Evolutionary conservation across 441 rosid genomes (phyloP).

Genomic region (Erysimum pusillum): DNA sequence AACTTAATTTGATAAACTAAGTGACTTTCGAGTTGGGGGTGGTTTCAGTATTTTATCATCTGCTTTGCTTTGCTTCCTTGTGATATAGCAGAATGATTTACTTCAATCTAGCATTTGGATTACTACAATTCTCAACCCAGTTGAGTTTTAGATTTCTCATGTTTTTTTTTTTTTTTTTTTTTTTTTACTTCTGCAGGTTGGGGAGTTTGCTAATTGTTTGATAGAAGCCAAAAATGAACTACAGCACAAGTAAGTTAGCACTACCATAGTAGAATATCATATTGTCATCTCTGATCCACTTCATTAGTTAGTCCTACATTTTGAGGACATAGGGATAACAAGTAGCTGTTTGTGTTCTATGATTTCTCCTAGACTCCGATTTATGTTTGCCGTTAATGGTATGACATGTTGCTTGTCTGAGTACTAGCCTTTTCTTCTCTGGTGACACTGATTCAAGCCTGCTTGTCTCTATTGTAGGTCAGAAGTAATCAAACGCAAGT

Average conservation of each 20-base stretch:
- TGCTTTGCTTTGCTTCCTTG: constrained; percentile 3
- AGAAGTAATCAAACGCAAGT: constrained; percentile 76
- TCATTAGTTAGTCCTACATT: constrained; percentile 18
- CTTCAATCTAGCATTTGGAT: constrained; percentile 14
- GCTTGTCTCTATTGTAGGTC: constrained; percentile 53
- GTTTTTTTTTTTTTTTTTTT: neutral
- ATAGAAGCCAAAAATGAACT: constrained; percentile 78
- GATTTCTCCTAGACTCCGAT: neutral
- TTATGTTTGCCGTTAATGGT: constrained; percentile 3
- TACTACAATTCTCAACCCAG: neutral
- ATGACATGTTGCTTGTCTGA: constrained; percentile 11
- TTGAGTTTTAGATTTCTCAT: constrained; percentile 30
- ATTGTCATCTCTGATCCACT: constrained; percentile 10
- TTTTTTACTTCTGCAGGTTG: constrained; percentile 62
- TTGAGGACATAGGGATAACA: constrained; percentile 1
- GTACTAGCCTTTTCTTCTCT: constrained; percentile 7
- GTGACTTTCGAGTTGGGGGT: neutral
- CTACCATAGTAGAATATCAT: neutral
- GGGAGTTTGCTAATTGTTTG: constrained; percentile 85
- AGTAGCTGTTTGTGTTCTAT: constrained; percentile 6
- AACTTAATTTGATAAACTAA: constrained; percentile 20
- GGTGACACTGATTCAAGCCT: neutral
- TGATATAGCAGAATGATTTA: constrained; percentile 26
- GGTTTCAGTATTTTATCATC: neutral
- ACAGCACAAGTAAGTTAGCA: constrained; percentile 75